Evolutionary conservation across 352 stramenopile genomes (phyloP), one percentile per base, ranked within the genome.

Genomic region (Pythium brachiatum): DNA sequence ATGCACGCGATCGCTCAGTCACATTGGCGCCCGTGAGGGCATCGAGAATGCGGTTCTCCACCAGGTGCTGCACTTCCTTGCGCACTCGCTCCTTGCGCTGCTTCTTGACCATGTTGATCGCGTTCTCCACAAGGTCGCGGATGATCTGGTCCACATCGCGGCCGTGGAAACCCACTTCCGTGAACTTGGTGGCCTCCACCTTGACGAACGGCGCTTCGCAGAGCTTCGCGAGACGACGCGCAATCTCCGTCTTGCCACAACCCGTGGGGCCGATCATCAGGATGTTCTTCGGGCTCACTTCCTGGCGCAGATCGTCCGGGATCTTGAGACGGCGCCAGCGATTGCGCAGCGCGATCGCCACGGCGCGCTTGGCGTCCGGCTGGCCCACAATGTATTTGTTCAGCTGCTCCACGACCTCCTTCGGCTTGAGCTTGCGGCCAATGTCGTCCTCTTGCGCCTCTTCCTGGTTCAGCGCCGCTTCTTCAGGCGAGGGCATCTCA

Each of bases 131-230:
- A 27, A 99, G 89, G 68, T 99, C 97, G 50, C 95, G 92, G 68
- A 99, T 99, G 76, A 99, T 99, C 71, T 98, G 88, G 81, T 99
- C 97, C 15, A 99, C 97, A 76, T 99, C 97, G n/a, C 96, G 81
- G 48, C 98, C 97, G 75, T 99, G 97, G 72, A 99, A 99, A 23
- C 98, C 98, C 43, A 99, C 97, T 82, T 99, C 98, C 2, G 97
- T 99, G 75, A 99, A 99, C 82, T 99, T 99, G 34, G 97, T 99
- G 8, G 98, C 98, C 73, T 99, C 97, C 29, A 97, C 88, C 70
- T 99, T 99, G 55, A 98, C 89, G 71, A 99, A 99, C 34, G 97
- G 97, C 29, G 97, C 96, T 64, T 99, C 88, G 34, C 87, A 97
- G 27, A 99, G 83, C 75, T 98, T 98, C 18, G 97, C 97, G 61